phyloP scores from a whole-genome alignment of 208 protist species.

The Baffinella frigidus region DNA sequence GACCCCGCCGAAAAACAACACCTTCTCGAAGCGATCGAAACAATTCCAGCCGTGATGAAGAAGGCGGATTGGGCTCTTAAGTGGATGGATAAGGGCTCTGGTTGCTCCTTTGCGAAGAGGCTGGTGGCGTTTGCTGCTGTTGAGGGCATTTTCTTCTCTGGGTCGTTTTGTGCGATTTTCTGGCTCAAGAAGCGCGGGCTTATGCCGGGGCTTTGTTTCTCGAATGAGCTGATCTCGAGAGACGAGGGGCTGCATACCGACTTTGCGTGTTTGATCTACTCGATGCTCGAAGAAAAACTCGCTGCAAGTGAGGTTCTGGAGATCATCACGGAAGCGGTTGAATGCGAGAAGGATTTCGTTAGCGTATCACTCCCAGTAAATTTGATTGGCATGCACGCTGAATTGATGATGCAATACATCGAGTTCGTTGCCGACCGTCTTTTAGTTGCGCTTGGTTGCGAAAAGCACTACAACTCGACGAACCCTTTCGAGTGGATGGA shows the following conservation, averaged over 20 bases:
- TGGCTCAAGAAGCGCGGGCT: slow-evolving; percentile 98
- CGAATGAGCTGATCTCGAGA: slow-evolving; percentile 97
- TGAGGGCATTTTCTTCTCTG: slow-evolving; percentile 99
- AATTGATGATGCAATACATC: slow-evolving; percentile 97
- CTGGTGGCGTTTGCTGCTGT: slow-evolving; percentile 97
- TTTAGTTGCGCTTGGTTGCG: slow-evolving; percentile 86
- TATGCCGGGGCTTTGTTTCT: slow-evolving; percentile 98
- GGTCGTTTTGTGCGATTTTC: slow-evolving; percentile 97
- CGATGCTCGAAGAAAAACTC: slow-evolving; percentile 88
- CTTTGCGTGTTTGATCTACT: slow-evolving; percentile 96
- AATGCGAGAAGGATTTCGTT: slow-evolving; percentile 95
- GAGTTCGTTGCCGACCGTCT: slow-evolving; percentile 99
- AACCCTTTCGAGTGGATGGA: slow-evolving; percentile 99
- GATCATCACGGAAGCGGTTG: slow-evolving; percentile 91
- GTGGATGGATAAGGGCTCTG: slow-evolving; percentile 82
- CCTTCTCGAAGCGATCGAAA: slow-evolving; percentile 90
- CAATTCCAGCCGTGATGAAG: slow-evolving; percentile 91
- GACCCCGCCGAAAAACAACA: slow-evolving; percentile 85
- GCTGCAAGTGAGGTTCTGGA: slow-evolving; percentile 76
- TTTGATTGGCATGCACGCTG: slow-evolving; percentile 97
- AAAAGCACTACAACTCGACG: slow-evolving; percentile 77
- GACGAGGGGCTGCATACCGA: slow-evolving; percentile 98
- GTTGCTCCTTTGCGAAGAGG: slow-evolving; percentile 86
- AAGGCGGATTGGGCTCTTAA: slow-evolving; percentile 97
- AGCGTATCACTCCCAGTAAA: slow-evolving; percentile 93